phyloP scores from a whole-genome alignment of 179 eudicot genomes.

The Spergularia azorica region DNA sequence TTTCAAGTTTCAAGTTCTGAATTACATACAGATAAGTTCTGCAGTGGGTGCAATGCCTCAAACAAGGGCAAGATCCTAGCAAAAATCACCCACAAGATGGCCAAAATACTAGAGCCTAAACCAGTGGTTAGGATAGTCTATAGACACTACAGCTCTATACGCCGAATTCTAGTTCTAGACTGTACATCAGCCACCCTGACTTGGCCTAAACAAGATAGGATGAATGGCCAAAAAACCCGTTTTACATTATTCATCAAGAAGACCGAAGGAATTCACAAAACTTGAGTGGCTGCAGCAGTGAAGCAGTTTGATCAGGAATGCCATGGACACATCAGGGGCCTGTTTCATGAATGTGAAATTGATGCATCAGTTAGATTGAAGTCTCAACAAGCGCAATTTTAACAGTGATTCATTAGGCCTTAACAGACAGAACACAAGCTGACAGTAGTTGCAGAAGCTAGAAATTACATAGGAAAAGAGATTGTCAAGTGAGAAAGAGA shows the following conservation, averaged over 20 bases:
- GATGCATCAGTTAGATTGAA: not conserved
- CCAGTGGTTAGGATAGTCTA: slow-evolving; percentile 4
- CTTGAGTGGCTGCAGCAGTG: not conserved
- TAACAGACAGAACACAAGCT: not conserved
- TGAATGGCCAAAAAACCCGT: no score
- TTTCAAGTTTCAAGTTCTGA: no score
- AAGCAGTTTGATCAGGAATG: not conserved
- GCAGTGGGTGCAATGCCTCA: slow-evolving; percentile 24
- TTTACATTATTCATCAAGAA: not conserved
- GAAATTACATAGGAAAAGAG: not conserved
- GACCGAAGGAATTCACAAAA: not conserved
- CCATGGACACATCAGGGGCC: not conserved
- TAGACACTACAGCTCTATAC: slow-evolving; percentile 21
- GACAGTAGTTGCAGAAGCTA: not conserved
- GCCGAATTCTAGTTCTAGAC: slow-evolving; percentile 12
- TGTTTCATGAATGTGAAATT: not conserved
- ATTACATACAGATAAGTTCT: not conserved
- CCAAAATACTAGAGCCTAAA: not conserved
- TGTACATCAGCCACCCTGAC: slow-evolving; percentile 39
- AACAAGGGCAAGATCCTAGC: slow-evolving; percentile 21
- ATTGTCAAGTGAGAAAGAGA: not conserved
- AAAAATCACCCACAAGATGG: slow-evolving; percentile 17
- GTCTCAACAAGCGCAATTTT: not conserved
- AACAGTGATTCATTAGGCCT: not conserved
- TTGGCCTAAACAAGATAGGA: not conserved